A percentile compares a stretch with the other conserved stretches of the same genome.
These are phyloP conservation scores for Leishmania braziliensis DNA, from an alignment of 208 protist species.

Conservation along the genomic window DNA sequence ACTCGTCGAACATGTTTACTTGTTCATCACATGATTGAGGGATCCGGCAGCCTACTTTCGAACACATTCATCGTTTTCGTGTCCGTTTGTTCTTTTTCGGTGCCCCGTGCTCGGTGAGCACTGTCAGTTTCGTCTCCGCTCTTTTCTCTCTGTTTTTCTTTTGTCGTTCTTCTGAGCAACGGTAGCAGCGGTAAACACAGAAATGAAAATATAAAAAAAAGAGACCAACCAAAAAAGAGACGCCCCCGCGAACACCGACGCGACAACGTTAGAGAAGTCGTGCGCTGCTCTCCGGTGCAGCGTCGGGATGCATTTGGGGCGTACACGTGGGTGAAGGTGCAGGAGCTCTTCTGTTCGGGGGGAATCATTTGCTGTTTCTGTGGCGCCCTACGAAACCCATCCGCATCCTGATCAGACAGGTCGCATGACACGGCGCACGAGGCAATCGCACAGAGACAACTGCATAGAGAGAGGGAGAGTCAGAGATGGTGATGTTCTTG, in stretches of 20 bases:
- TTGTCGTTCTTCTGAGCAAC: not conserved
- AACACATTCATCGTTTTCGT: not conserved
- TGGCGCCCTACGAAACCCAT: not conserved
- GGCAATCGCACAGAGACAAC: not conserved
- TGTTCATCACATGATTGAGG: not conserved
- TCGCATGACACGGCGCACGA: not conserved
- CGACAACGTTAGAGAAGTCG: too few species aligned
- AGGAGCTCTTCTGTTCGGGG: not conserved
- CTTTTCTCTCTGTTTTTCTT: not conserved
- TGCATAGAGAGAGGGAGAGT: not conserved
- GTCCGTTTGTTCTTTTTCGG: not conserved
- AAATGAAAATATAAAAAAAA: not conserved
- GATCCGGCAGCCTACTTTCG: not conserved
- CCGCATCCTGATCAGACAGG: not conserved
- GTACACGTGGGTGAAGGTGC: not conserved
- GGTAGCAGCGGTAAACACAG: not conserved
- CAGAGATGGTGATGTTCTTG: not conserved
- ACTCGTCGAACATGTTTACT: not conserved
- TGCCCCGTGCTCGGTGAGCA: not conserved
- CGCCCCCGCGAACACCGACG: not conserved
- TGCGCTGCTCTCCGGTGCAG: not conserved
- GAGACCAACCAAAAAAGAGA: not conserved
- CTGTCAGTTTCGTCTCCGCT: not conserved
- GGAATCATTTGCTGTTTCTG: not conserved
- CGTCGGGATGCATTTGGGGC: not conserved